A percentile compares a stretch with the other conserved stretches of the same genome.
These are phyloP conservation scores for Yamadazyma insecticola DNA, from an alignment of 805 yeast genomes.

Conservation along the genomic window DNA sequence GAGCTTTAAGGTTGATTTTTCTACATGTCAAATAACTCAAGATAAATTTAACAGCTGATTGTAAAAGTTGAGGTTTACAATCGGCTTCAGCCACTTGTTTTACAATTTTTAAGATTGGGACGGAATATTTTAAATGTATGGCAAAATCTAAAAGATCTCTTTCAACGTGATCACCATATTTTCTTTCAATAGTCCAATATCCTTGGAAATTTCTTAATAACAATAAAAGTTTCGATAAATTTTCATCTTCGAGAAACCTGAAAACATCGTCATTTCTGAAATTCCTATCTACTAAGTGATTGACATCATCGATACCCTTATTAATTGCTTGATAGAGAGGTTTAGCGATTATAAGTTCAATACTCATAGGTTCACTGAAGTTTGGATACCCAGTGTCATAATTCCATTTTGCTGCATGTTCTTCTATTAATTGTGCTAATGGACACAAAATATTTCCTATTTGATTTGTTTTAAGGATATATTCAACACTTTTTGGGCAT, in stretches of 20 bases:
- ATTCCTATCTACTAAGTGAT: constrained; percentile 21
- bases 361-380: constrained; percentile 15
- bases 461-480: constrained; percentile 34
- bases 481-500: constrained; percentile 39
- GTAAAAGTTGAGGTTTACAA: constrained; percentile 12
- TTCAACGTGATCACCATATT: constrained; percentile 66
- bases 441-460: constrained; percentile 47
- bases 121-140: constrained; percentile 45
- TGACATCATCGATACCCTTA: constrained; percentile 27
- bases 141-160: constrained; percentile 49
- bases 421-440: constrained; percentile 38
- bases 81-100: constrained; percentile 26
- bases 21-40: constrained; percentile 25
- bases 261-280: constrained; percentile 13
- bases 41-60: constrained; percentile 28
- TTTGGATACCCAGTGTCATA: constrained; percentile 30
- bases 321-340: constrained; percentile 26
- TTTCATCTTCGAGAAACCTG: constrained; percentile 27
- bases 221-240: constrained; percentile 38
- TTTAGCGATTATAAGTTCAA: constrained; percentile 12
- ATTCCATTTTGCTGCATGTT: constrained; percentile 32
- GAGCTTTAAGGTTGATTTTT: constrained; percentile 16
- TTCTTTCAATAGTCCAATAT: constrained; percentile 50
- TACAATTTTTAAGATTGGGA: constrained; percentile 40
- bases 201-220: constrained; percentile 57